Percentiles rank a stretch among this genome's conserved stretches.
Conservation (phyloP, 148 eudicot genomes). For the Camellia sinensis region DNA sequence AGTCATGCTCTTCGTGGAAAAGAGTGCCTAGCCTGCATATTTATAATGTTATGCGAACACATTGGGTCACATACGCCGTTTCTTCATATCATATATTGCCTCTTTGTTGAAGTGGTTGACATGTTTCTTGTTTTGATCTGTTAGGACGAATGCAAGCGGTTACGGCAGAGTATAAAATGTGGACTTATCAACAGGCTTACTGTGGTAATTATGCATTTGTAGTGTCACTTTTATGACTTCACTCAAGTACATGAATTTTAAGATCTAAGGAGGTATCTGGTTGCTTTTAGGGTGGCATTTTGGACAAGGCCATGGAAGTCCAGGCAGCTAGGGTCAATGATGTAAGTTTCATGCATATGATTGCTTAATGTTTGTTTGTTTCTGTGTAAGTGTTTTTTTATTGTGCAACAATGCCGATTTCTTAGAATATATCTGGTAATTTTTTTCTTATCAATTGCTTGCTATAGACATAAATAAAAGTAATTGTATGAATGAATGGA, state of each 20-base stretch:
- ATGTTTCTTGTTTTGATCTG: constrained; percentile 21
- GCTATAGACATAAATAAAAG: not conserved
- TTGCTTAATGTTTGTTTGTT: not conserved
- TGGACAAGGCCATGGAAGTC: constrained; percentile 85
- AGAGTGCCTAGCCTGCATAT: not conserved
- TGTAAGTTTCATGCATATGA: constrained; percentile 47
- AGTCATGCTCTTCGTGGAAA: not conserved
- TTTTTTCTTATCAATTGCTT: not conserved
- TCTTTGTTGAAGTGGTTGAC: constrained; percentile 21
- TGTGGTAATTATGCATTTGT: constrained; percentile 56
- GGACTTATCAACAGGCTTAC: constrained; percentile 79
- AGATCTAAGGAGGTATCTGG: constrained; percentile 12
- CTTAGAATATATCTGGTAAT: not conserved
- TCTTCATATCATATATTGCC: not conserved
- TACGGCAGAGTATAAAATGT: constrained; percentile 97
- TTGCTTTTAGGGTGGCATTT: constrained; percentile 74
- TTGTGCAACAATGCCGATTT: not conserved
- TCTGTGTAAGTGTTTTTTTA: not conserved
- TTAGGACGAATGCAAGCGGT: constrained; percentile 96
- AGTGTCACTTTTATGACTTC: not conserved
- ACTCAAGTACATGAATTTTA: not conserved
- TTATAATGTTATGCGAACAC: not conserved
- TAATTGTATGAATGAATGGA: not conserved
- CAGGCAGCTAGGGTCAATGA: constrained; percentile 85
- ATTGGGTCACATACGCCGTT: not conserved